These are phyloP conservation scores for Beauveria sp. DNA, from an alignment of 2,329 filamentous ascomycete genomes.

Conservation along the genomic window DNA sequence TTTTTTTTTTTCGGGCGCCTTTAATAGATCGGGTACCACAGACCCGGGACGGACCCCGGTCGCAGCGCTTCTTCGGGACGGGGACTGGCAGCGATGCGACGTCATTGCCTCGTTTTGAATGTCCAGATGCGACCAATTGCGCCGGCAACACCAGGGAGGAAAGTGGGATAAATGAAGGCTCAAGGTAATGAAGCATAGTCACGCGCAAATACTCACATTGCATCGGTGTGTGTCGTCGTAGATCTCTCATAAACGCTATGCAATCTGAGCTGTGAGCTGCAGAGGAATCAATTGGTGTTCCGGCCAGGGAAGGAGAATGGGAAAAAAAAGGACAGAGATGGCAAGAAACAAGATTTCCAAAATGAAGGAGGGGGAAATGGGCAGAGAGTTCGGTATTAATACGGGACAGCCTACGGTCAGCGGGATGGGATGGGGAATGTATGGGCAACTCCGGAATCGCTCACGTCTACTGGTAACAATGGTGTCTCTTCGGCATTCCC, in stretches of 20 bases:
- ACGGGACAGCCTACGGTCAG: neutral
- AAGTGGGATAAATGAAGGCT: neutral
- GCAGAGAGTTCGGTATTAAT: constrained; percentile 14
- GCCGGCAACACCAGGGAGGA: neutral
- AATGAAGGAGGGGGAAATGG: constrained; percentile 10
- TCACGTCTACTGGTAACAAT: neutral
- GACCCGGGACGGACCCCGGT: neutral
- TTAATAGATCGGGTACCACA: neutral
- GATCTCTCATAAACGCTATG: constrained; percentile 9
- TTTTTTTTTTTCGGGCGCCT: neutral
- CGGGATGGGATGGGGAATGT: neutral
- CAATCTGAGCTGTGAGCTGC: constrained; percentile 10
- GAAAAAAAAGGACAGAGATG: constrained; percentile 8
- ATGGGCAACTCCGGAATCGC: constrained; percentile 10
- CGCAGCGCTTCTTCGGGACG: neutral
- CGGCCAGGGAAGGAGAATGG: neutral
- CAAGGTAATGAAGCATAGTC: no score
- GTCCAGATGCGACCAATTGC: neutral
- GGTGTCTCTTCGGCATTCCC: neutral
- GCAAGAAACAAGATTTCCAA: neutral
- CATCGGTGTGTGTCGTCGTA: neutral
- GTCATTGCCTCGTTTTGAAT: neutral
- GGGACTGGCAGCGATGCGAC: neutral
- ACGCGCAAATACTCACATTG: constrained; percentile 1
- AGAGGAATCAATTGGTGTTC: constrained; percentile 4